Percentiles rank a stretch among this genome's conserved stretches.
These are phyloP conservation scores for Manihot esculenta DNA, from an alignment of 441 rosid species.

Conservation along the genomic window DNA sequence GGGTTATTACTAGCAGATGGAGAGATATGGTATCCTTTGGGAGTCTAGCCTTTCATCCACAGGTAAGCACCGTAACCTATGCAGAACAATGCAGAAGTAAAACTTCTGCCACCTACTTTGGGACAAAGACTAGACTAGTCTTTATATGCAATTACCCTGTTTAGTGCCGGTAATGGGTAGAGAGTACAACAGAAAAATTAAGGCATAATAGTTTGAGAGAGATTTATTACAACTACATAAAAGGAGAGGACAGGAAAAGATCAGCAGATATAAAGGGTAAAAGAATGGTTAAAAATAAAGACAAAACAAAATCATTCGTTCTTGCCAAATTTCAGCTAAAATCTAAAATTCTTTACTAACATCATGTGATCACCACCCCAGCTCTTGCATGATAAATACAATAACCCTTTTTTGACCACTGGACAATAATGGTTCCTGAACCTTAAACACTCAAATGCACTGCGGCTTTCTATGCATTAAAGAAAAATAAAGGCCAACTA, in stretches of 20 bases:
- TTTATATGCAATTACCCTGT: not conserved
- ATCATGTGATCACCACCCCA: not conserved
- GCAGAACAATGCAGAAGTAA: not conserved
- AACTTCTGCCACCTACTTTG: not conserved
- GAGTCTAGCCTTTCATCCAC: no score
- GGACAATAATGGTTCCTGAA: not conserved
- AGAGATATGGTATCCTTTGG: no score
- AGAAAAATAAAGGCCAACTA: no score
- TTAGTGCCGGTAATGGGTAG: not conserved
- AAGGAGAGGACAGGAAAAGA: no score
- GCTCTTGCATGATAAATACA: not conserved
- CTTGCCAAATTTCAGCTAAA: constrained; percentile 16
- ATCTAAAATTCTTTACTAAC: not conserved
- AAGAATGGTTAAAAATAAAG: not conserved
- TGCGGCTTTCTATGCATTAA: not conserved
- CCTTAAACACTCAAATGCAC: constrained; percentile 2
- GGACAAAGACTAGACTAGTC: constrained; percentile 1
- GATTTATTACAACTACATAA: not conserved
- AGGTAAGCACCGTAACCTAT: not conserved
- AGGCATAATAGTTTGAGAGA: not conserved
- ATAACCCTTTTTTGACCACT: constrained; percentile 13
- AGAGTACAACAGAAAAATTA: not conserved
- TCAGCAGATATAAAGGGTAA: not conserved
- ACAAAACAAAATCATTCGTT: constrained; percentile 12
- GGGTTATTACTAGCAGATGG: not conserved